Evolutionary conservation across 495 filamentous ascomycete genomes (phyloP).

Genomic region (Parmelia sp.): DNA sequence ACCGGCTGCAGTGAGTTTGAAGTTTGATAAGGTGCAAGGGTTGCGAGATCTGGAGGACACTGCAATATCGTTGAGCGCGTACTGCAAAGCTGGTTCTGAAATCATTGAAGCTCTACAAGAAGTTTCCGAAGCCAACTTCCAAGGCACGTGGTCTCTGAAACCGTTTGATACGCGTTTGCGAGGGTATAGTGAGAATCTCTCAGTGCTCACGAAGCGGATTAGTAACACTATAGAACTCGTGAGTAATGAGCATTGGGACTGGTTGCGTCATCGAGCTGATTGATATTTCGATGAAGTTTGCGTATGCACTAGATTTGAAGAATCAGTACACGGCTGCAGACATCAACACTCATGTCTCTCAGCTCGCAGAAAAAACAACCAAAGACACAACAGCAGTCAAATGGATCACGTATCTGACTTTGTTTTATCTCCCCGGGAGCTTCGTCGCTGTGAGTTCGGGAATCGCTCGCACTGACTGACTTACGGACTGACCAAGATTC

Average conservation of each 20-base stretch:
- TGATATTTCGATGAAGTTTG: conserved; percentile 1
- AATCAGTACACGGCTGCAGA: conserved; percentile 20
- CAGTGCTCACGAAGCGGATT: conserved; percentile 11
- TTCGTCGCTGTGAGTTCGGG: conserved; percentile 21
- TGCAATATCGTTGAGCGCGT: conserved; percentile 14
- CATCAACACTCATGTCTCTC: conserved; percentile 14
- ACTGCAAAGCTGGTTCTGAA: conserved; percentile 12
- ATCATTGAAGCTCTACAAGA: conserved; percentile 5
- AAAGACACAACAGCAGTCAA: conserved; percentile 25
- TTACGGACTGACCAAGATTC: neutral
- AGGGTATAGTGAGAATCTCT: conserved; percentile 9
- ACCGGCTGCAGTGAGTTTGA: conserved; percentile 11
- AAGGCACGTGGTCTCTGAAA: conserved; percentile 11
- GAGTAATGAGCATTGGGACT: neutral
- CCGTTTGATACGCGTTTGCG: conserved; percentile 7
- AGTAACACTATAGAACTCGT: conserved; percentile 18
- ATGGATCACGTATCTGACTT: conserved; percentile 26
- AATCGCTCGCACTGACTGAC: too few relatives aligned
- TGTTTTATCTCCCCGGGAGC: conserved; percentile 26
- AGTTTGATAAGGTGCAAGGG: conserved; percentile 16
- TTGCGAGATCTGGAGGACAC: conserved; percentile 18
- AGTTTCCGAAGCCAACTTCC: conserved; percentile 1
- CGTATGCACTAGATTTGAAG: conserved; percentile 21
- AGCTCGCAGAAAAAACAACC: conserved; percentile 22
- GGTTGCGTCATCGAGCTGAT: neutral